These are phyloP conservation scores for Centella asiatica DNA, from an alignment of 129 eudicot species.

Conservation along the genomic window DNA sequence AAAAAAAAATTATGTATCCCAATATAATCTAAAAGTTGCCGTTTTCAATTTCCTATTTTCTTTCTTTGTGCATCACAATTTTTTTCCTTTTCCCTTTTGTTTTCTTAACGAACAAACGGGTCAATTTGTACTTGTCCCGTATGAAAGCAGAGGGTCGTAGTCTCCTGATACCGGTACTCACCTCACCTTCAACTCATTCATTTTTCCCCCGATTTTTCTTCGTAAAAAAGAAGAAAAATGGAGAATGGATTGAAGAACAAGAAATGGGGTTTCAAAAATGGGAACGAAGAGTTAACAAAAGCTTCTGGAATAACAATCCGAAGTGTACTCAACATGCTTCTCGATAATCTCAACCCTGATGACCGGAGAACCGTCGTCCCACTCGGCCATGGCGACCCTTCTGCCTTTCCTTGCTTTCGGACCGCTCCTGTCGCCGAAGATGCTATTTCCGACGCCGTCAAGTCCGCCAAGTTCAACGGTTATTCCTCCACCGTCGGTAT, in stretches of 20 bases:
- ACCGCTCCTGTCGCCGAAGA: conserved; percentile 14
- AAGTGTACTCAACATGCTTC: neutral
- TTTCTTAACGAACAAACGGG: too few relatives aligned
- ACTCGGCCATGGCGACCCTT: conserved; percentile 14
- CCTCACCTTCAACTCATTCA: too few relatives aligned
- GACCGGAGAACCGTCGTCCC: neutral
- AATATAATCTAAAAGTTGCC: too few relatives aligned
- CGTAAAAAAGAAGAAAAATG: too few relatives aligned
- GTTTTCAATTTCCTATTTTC: too few relatives aligned
- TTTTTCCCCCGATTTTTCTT: too few relatives aligned
- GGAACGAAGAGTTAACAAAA: neutral
- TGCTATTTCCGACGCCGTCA: conserved; percentile 10
- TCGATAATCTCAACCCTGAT: neutral
- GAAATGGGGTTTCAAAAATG: neutral
- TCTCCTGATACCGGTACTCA: too few relatives aligned
- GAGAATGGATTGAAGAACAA: neutral
- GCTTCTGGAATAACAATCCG: neutral
- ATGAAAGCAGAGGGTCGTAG: too few relatives aligned
- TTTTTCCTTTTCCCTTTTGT: too few relatives aligned
- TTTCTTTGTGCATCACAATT: too few relatives aligned
- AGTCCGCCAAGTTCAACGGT: conserved; percentile 9
- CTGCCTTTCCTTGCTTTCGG: conserved; percentile 14
- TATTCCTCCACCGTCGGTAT: conserved; percentile 18
- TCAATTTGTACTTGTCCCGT: too few relatives aligned
- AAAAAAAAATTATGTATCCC: too few relatives aligned